Conservation (phyloP, 176 grass and related monocot genomes). For the Saccharum officinarum region DNA sequence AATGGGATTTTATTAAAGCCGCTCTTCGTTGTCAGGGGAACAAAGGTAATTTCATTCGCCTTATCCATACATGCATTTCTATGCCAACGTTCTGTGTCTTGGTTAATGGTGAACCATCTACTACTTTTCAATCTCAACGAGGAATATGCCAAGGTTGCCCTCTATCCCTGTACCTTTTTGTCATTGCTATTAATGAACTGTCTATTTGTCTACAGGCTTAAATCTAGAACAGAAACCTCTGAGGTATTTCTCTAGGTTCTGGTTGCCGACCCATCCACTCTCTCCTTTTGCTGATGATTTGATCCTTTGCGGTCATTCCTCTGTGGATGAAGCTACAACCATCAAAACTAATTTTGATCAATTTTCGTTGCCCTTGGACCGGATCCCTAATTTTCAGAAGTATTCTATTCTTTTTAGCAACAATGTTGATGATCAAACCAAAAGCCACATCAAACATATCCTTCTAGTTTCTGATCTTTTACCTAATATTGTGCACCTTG, state of each 20-base stretch:
- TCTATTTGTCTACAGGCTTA: accelerated
- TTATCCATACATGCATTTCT: background rate
- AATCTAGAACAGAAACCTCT: accelerated
- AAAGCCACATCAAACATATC: accelerated
- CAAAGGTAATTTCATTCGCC: background rate
- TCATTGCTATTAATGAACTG: background rate
- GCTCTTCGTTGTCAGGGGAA: background rate
- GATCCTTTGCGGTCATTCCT: background rate
- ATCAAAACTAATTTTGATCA: accelerated
- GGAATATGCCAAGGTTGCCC: background rate
- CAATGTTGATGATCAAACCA: accelerated
- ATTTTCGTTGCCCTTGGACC: background rate
- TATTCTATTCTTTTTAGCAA: background rate
- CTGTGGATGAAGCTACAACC: accelerated
- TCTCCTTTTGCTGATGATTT: background rate
- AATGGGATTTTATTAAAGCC: background rate
- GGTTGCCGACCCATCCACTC: background rate
- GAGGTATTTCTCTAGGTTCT: accelerated
- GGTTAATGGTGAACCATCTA: background rate
- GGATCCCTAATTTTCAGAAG: background rate
- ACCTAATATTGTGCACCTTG: background rate
- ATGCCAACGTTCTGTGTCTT: background rate
- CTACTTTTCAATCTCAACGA: background rate
- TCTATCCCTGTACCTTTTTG: background rate
- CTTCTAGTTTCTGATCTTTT: accelerated